A percentile compares a stretch with the other conserved stretches of the same genome.
phyloP scores from a whole-genome alignment of 768 basidiomycete species.

The Lyophyllum atratum region DNA sequence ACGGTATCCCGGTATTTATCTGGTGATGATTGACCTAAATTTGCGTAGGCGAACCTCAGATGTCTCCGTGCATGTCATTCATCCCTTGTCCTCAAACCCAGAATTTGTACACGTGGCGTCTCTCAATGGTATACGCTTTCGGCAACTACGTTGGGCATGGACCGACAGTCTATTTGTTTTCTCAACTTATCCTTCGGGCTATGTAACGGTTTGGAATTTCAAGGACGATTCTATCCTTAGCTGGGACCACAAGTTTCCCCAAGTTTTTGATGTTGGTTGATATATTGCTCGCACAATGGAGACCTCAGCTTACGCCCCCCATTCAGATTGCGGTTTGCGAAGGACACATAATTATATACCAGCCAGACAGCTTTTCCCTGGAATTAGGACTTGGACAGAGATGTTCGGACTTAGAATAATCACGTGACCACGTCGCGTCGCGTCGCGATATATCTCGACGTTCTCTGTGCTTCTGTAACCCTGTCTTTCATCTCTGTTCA shows the following conservation, averaged over 20 bases:
- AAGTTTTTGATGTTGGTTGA: neutral
- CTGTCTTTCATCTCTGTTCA: too few relatives aligned
- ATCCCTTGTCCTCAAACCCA: neutral
- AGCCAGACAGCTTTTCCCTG: too few relatives aligned
- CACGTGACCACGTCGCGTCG: too few relatives aligned
- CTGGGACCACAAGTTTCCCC: neutral
- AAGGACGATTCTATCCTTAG: neutral
- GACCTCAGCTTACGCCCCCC: neutral
- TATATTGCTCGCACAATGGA: too few relatives aligned
- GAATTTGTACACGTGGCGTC: neutral
- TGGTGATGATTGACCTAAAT: neutral
- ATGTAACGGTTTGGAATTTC: conserved; percentile 6
- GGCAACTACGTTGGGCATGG: neutral
- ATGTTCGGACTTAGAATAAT: too few relatives aligned
- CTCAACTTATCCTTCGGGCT: neutral
- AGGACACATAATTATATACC: neutral
- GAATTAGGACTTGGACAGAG: too few relatives aligned
- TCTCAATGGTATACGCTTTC: neutral
- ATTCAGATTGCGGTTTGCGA: neutral
- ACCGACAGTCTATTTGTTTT: neutral
- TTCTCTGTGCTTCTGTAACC: too few relatives aligned
- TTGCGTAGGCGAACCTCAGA: neutral
- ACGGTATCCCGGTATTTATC: neutral
- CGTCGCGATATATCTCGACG: too few relatives aligned
- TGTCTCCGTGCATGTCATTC: neutral